phyloP scores from a whole-genome alignment of 2,329 filamentous ascomycete species.

The Pochonia chlamydosporia region DNA sequence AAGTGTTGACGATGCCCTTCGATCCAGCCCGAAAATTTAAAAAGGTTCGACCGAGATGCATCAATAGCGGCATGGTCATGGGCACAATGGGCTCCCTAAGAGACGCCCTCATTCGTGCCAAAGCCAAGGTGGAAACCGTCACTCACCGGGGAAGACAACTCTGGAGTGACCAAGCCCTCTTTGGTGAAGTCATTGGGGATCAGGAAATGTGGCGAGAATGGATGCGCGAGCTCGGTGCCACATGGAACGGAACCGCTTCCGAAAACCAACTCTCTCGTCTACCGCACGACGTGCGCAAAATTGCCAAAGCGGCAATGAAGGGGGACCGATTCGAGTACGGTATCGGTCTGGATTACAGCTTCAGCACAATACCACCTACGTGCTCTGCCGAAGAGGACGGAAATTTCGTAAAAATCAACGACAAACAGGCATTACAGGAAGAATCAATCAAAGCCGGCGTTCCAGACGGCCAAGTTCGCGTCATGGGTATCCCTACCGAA shows the following conservation, averaged over 20 bases:
- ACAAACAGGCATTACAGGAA: constrained; percentile 15
- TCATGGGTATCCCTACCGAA: constrained; percentile 21
- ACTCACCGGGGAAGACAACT: constrained; percentile 23
- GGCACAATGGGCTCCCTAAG: constrained; percentile 25
- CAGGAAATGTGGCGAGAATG: constrained; percentile 32
- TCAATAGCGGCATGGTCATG: constrained; percentile 29
- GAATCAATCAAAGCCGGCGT: constrained; percentile 20
- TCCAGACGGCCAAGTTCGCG: constrained; percentile 14
- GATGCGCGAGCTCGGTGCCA: constrained; percentile 19
- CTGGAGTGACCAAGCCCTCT: constrained; percentile 32
- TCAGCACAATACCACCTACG: constrained; percentile 23
- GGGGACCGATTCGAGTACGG: constrained; percentile 30
- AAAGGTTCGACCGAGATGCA: constrained; percentile 26
- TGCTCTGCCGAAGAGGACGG: constrained; percentile 29
- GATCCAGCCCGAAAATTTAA: constrained; percentile 27
- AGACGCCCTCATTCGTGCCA: constrained; percentile 18
- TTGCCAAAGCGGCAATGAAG: constrained; percentile 22
- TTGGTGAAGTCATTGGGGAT: constrained; percentile 32
- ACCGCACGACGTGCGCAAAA: constrained; percentile 12
- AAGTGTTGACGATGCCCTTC: constrained; percentile 16
- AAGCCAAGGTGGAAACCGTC: constrained; percentile 18
- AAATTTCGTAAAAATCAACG: constrained; percentile 23
- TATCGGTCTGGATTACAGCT: constrained; percentile 33
- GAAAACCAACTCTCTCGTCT: constrained; percentile 10
- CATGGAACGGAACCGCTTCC: constrained; percentile 25